phyloP scores from a whole-genome alignment of 2,329 filamentous ascomycete species.

The Beauveria caledonica region DNA sequence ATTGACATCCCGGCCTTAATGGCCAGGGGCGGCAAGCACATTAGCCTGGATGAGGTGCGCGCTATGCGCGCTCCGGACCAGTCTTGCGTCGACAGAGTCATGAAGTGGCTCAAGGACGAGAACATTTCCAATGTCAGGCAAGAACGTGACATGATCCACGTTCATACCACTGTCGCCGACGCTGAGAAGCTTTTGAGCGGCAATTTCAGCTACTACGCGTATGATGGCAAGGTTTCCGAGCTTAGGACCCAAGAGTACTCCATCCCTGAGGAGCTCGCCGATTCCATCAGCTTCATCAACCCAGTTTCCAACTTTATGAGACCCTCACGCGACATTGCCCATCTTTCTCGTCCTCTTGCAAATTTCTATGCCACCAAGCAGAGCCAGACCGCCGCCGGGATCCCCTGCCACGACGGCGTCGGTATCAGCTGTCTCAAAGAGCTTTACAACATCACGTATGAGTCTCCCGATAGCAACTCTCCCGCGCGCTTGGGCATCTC shows the following conservation, averaged over 20 bases:
- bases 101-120: constrained; percentile 25
- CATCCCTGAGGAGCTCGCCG: constrained; percentile 23
- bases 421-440: constrained; percentile 26
- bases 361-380: not conserved
- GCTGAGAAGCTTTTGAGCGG: constrained; percentile 23
- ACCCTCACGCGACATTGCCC: constrained; percentile 8
- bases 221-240: constrained; percentile 19
- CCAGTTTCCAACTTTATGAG: constrained; percentile 31
- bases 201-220: constrained; percentile 27
- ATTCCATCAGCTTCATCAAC: constrained; percentile 29
- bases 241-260: constrained; percentile 29
- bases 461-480: constrained; percentile 14
- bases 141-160: constrained; percentile 24
- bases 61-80: not conserved
- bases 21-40: not conserved
- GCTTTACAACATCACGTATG: constrained; percentile 30
- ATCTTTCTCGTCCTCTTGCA: not conserved
- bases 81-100: constrained; percentile 18
- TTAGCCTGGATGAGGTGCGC: constrained; percentile 3
- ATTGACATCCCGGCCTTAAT: not conserved
- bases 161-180: constrained; percentile 24
- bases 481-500: constrained; percentile 28
- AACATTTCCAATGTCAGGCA: constrained; percentile 19
- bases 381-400: constrained; percentile 15
- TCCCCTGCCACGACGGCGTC: constrained; percentile 19